Base-by-base conservation (phyloP, 2,329 filamentous ascomycete genomes). In the Exophiala sp. region DNA sequence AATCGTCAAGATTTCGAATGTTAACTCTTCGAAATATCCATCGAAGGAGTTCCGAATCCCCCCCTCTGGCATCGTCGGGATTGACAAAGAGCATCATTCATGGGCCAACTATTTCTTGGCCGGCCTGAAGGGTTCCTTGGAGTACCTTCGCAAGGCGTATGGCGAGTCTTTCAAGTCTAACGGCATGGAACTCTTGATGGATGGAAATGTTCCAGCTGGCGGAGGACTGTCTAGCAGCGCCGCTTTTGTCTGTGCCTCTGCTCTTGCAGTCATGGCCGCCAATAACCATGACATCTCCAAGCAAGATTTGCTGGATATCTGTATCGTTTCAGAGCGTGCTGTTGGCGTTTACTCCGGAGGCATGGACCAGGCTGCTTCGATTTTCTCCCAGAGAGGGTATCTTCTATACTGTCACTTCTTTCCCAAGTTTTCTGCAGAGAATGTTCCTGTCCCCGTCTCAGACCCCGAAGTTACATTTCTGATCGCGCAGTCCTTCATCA, bases 51-150 rank as follows among this genome's bases (percentile, higher is more conserved):
- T 96, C 65, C 76, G 81, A 39, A 77, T 96, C 7, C 79, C 85
- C 3, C 62, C 65, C 41, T 73, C 77, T 55, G 73, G 76, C 35
- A 71, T 78, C 9, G 77, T 91, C n/a, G 79, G 85, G 18, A 95
- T 98, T 62, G 89, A 97, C 67, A 79, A 88, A 6, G 82, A 81
- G 14, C 79, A 85, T 60, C 86, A 94, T 59, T 89, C 96, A 70
- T 98, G 93, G 93, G 86, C 88, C 50, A 98, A 97, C 68, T 98
- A 98, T 76, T 97, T 98, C 80, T 94, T 93, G 72, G 87, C 88
- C 46, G 93, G 93, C 0, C 74, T 97, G 43, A 76, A 81, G 29
- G 93, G 90, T 23, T 91, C 91, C 1, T 71, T 95, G 48, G 80
- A 86, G 61, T 75, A 95, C 52, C 73, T 98, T 57, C 77, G 81